These are phyloP conservation scores for Termitomyces sp. DNA, from an alignment of 768 basidiomycete genomes.

Conservation along the genomic window DNA sequence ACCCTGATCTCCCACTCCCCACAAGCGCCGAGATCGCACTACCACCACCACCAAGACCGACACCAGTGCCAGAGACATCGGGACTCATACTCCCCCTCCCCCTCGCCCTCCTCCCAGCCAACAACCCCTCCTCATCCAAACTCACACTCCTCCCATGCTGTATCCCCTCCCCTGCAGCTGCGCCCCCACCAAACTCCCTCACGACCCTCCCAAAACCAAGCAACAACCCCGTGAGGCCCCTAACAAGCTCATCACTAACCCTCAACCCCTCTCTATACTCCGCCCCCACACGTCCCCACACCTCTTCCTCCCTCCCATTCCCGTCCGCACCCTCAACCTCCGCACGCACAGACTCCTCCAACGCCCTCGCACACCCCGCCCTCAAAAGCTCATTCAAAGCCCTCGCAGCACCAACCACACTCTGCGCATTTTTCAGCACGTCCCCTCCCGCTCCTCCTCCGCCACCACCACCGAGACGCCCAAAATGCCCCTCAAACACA, in stretches of 20 bases:
- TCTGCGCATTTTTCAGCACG: constrained; percentile 53
- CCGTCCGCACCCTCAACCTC: constrained; percentile 50
- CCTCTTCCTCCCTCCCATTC: constrained; percentile 36
- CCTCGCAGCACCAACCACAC: constrained; percentile 64
- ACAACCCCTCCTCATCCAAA: constrained; percentile 49
- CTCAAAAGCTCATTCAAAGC: constrained; percentile 63
- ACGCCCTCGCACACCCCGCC: constrained; percentile 51
- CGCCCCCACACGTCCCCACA: constrained; percentile 68
- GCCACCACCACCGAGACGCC: constrained; percentile 36
- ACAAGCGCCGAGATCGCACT: neutral
- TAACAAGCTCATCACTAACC: constrained; percentile 76
- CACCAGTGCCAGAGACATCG: constrained; percentile 12
- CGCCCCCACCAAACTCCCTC: constrained; percentile 46
- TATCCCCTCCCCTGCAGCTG: constrained; percentile 4
- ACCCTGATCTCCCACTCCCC: constrained; percentile 11
- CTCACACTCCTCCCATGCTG: constrained; percentile 51
- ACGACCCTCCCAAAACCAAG: constrained; percentile 72
- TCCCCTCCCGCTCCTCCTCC: constrained; percentile 4
- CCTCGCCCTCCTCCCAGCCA: constrained; percentile 23
- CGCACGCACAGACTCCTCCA: constrained; percentile 74
- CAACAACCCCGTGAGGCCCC: constrained; percentile 73
- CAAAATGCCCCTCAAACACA: constrained; percentile 68
- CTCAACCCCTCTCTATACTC: constrained; percentile 73
- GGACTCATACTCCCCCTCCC: constrained; percentile 27
- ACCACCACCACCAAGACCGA: neutral